phyloP scores from a whole-genome alignment of 345 rosid genomes.

The Arabis alpina region DNA sequence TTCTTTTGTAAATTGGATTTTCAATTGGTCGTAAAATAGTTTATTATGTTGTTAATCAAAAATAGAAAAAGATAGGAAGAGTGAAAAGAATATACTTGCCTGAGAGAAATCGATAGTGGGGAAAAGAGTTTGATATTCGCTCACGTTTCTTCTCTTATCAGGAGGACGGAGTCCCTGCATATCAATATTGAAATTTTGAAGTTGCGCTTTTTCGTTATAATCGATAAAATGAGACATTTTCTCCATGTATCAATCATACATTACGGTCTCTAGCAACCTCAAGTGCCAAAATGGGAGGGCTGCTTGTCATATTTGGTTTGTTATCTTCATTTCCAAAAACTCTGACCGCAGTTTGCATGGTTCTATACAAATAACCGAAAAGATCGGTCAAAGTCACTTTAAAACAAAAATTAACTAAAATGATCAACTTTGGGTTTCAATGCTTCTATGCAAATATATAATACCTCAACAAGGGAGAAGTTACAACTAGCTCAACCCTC shows the following conservation, averaged over 20 bases:
- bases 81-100: constrained; percentile 46
- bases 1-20: no score
- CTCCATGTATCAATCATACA: constrained; percentile 45
- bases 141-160: constrained; percentile 67
- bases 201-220: background rate
- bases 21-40: no score
- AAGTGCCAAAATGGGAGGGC: constrained; percentile 65
- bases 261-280: constrained; percentile 80
- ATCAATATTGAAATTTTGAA: background rate
- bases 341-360: constrained; percentile 80
- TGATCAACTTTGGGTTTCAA: background rate
- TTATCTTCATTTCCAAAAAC: constrained; percentile 55
- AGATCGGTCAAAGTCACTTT: background rate
- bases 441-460: constrained; percentile 6
- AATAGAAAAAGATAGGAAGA: background rate
- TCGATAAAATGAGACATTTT: background rate
- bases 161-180: constrained; percentile 78
- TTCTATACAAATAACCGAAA: constrained; percentile 42
- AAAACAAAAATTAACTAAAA: background rate
- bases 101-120: constrained; percentile 72
- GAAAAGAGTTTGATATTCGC: constrained; percentile 56
- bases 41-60: no score
- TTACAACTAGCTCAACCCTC: constrained; percentile 42
- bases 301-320: constrained; percentile 27
- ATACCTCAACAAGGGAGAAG: constrained; percentile 47